Conservation (phyloP, 441 rosid species). For the Gossypium aridum region DNA sequence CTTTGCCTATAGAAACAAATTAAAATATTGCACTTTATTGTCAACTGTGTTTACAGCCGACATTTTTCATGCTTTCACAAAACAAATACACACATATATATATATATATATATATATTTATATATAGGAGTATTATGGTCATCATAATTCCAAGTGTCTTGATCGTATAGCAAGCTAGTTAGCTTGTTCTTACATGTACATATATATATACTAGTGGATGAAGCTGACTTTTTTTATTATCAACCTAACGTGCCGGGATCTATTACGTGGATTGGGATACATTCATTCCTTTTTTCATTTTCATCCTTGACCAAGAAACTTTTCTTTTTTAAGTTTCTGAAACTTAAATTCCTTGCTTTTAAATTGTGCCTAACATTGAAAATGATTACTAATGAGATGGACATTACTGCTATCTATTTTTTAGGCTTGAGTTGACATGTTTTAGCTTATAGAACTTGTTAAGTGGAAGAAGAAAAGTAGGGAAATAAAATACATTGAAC, state of each 20-base stretch:
- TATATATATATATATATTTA: too few relatives aligned
- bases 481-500: neutral
- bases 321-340: conserved; percentile 8
- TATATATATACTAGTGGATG: neutral
- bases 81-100: too few relatives aligned
- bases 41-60: neutral
- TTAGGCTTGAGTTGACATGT: neutral
- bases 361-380: conserved; percentile 17
- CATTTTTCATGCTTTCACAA: neutral
- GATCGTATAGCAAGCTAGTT: neutral
- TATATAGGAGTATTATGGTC: neutral
- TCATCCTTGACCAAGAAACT: conserved; percentile 16
- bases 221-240: neutral
- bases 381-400: conserved; percentile 12
- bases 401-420: neutral
- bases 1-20: conserved; percentile 10
- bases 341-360: neutral
- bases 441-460: neutral
- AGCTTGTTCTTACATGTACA: neutral
- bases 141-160: neutral
- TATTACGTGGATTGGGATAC: neutral
- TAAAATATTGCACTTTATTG: conserved; percentile 17
- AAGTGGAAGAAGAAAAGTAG: neutral
- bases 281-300: conserved; percentile 18
- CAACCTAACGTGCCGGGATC: neutral